Conservation (phyloP, 1,284 basidiomycete genomes). For the Ganoderma leucocontextum region DNA sequence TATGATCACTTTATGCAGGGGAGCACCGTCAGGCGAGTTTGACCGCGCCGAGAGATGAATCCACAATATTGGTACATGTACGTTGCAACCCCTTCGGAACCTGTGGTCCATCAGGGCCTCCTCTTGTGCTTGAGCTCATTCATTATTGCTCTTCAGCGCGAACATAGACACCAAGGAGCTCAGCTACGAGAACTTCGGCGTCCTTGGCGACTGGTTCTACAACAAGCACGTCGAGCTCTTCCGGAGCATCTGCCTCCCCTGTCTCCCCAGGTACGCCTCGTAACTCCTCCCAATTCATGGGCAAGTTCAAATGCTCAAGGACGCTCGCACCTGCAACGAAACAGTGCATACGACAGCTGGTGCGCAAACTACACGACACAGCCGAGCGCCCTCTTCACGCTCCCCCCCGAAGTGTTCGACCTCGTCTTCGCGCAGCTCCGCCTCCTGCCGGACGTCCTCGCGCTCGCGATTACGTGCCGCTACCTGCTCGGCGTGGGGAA, state of each 20-base stretch:
- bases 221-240: slow-evolving; percentile 9
- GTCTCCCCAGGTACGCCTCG: neutral
- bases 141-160: neutral
- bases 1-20: slow-evolving; percentile 2
- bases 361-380: neutral
- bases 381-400: neutral
- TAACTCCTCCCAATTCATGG: neutral
- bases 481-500: slow-evolving; percentile 3
- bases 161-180: slow-evolving; percentile 2
- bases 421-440: slow-evolving; percentile 8
- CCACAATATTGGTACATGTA: slow-evolving; percentile 8
- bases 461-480: slow-evolving; percentile 11
- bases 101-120: neutral
- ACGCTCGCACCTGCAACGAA: no score
- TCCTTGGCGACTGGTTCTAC: slow-evolving; percentile 10
- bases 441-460: neutral
- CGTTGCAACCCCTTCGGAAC: neutral
- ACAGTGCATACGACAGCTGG: slow-evolving; percentile 5
- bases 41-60: neutral
- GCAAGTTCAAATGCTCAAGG: no score
- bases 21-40: neutral
- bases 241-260: slow-evolving; percentile 1
- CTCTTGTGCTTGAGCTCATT: no score
- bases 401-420: slow-evolving; percentile 9
- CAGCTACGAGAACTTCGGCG: slow-evolving; percentile 6